Evolutionary conservation across 192 early-diverging fungal genomes (phyloP).

Genomic region (Podila minutissima): DNA sequence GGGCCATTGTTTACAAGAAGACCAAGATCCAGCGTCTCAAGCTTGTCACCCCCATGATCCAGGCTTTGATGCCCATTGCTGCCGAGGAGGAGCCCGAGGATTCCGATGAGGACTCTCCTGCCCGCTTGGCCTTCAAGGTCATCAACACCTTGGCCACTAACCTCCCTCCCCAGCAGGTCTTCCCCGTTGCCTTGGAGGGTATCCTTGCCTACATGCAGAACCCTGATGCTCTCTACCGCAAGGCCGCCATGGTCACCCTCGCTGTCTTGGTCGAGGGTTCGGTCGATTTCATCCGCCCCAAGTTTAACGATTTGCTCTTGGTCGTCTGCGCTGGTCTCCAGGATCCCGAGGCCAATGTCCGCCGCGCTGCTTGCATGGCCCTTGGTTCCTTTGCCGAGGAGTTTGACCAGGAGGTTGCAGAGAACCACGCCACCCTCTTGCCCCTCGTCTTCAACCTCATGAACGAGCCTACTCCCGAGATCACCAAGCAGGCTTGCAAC

Average conservation of each 20-base stretch:
- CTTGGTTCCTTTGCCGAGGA: constrained; percentile 84
- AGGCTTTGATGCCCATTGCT: constrained; percentile 83
- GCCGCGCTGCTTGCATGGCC: constrained; percentile 89
- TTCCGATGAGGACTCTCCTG: constrained; percentile 85
- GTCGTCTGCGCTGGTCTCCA: constrained; percentile 82
- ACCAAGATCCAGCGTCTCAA: constrained; percentile 87
- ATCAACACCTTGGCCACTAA: constrained; percentile 85
- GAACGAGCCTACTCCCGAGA: constrained; percentile 77
- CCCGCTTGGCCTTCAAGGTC: constrained; percentile 69
- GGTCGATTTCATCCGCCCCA: constrained; percentile 84
- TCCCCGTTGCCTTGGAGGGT: constrained; percentile 78
- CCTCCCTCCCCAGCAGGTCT: constrained; percentile 88
- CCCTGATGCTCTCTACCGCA: constrained; percentile 76
- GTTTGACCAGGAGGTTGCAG: constrained; percentile 81
- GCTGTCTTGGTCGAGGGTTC: constrained; percentile 82
- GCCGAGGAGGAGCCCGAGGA: constrained; percentile 85
- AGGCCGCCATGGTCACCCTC: constrained; percentile 90
- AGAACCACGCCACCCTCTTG: constrained; percentile 82
- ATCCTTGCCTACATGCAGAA: constrained; percentile 86
- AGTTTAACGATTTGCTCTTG: constrained; percentile 80
- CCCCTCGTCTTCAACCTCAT: constrained; percentile 88
- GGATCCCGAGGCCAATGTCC: constrained; percentile 81
- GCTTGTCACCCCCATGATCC: constrained; percentile 82
- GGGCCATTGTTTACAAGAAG: constrained; percentile 81
- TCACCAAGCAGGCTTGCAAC: constrained; percentile 83